Evolutionary conservation across 805 yeast species (phyloP).

Genomic region (Clavispora asparagi): DNA sequence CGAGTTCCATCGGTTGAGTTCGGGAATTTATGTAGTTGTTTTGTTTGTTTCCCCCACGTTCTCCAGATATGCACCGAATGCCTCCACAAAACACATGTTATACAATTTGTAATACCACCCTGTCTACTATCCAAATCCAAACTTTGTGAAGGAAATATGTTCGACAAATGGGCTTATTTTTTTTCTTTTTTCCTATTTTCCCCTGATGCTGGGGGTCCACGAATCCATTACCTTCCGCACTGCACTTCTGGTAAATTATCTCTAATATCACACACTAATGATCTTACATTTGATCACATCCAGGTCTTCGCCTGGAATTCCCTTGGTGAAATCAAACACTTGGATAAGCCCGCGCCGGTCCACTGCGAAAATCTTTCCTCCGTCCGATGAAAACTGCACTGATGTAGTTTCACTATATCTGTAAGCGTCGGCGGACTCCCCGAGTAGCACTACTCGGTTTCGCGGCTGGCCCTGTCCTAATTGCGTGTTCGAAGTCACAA

Average conservation of each 20-base stretch:
- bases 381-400: slow-evolving; percentile 69
- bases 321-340: slow-evolving; percentile 85
- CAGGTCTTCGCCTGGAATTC: slow-evolving; percentile 61
- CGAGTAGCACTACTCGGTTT: slow-evolving; percentile 60
- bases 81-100: no score
- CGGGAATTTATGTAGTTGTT: no score
- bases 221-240: no score
- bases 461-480: slow-evolving; percentile 15
- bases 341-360: slow-evolving; percentile 79
- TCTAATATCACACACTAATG: slow-evolving; percentile 21
- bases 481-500: slow-evolving; percentile 50
- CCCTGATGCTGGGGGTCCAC: no score
- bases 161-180: no score
- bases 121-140: no score
- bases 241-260: not conserved
- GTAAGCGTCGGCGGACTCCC: slow-evolving; percentile 74
- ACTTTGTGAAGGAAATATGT: no score
- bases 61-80: no score
- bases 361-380: slow-evolving; percentile 68
- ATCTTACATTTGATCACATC: slow-evolving; percentile 66
- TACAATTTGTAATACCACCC: no score
- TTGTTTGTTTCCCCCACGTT: no score
- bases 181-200: no score
- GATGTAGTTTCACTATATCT: slow-evolving; percentile 76
- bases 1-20: no score